Conservation (phyloP, 495 filamentous ascomycete genomes). For the Penicillium canariense region DNA sequence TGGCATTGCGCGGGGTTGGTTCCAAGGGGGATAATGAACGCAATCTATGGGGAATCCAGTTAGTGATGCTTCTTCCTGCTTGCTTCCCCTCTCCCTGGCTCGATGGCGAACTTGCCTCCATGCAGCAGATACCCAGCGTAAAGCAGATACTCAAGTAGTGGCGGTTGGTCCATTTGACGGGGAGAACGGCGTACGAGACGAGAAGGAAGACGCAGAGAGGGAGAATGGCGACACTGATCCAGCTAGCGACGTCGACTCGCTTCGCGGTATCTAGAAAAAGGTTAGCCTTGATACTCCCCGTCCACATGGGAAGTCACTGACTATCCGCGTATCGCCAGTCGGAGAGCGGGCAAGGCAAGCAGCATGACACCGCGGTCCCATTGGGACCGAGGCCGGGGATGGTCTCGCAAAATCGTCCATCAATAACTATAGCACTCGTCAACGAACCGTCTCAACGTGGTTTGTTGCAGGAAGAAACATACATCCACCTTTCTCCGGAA, state of each 20-base stretch:
- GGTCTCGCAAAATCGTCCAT: constrained; percentile 62
- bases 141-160: constrained; percentile 92
- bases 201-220: constrained; percentile 73
- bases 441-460: no score
- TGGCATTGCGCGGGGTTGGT: constrained; percentile 78
- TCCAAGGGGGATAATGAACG: constrained; percentile 88
- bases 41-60: constrained; percentile 32
- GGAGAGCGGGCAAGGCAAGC: constrained; percentile 84
- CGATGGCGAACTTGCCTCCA: constrained; percentile 62
- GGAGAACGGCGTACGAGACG: constrained; percentile 76
- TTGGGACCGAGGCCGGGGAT: constrained; percentile 41
- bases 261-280: constrained; percentile 55
- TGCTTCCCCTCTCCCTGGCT: background rate
- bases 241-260: constrained; percentile 65
- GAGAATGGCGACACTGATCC: constrained; percentile 74
- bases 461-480: no score
- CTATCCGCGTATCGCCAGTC: constrained; percentile 81
- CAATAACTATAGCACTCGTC: no score
- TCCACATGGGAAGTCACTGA: constrained; percentile 33
- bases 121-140: constrained; percentile 66
- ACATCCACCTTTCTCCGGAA: constrained; percentile 64
- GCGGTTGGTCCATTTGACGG: constrained; percentile 84
- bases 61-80: constrained; percentile 3
- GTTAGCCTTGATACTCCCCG: constrained; percentile 1
- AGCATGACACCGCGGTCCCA: constrained; percentile 53